Evolutionary conservation across 306 rosid genomes (phyloP).

Genomic region (Trifolium pratense): DNA sequence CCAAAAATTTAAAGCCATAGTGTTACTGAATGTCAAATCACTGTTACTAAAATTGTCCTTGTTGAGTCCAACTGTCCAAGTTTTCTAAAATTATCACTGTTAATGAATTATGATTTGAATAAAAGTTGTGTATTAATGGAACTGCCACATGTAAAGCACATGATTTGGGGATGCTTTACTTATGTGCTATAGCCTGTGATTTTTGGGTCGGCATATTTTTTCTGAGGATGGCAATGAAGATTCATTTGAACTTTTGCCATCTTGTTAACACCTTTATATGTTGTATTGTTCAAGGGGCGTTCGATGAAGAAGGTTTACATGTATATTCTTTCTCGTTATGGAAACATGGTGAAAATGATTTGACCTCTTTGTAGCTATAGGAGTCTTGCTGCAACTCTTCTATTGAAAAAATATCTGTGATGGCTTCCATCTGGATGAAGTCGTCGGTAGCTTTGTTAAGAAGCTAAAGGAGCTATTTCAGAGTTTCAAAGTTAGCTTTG

Average conservation of each 20-base stretch:
- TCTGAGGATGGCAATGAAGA: constrained; percentile 22
- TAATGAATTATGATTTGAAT: constrained; percentile 23
- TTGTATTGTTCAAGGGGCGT: constrained; percentile 61
- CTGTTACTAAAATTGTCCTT: background rate
- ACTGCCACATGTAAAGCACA: constrained; percentile 14
- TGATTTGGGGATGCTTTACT: constrained; percentile 11
- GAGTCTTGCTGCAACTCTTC: constrained; percentile 57
- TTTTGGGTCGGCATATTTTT: constrained; percentile 23
- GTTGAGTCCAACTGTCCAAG: constrained; percentile 10
- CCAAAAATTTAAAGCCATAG: background rate
- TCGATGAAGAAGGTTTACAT: constrained; percentile 71
- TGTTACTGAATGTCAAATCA: constrained; percentile 30
- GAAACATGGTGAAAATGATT: constrained; percentile 72
- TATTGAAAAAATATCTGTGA: constrained; percentile 55
- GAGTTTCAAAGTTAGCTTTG: constrained; percentile 59
- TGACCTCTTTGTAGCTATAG: constrained; percentile 68
- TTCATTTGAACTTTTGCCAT: constrained; percentile 11
- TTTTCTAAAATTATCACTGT: background rate
- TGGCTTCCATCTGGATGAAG: constrained; percentile 65
- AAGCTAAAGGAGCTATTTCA: constrained; percentile 79
- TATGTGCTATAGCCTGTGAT: constrained; percentile 5
- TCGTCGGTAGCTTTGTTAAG: constrained; percentile 58
- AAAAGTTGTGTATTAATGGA: constrained; percentile 4
- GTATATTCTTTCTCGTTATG: constrained; percentile 79
- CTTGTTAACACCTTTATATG: constrained; percentile 39